Percentiles rank a stretch among this genome's conserved stretches.
phyloP scores from a whole-genome alignment of 176 grass and related monocot genomes.

The Dendrocalamus sinicus region DNA sequence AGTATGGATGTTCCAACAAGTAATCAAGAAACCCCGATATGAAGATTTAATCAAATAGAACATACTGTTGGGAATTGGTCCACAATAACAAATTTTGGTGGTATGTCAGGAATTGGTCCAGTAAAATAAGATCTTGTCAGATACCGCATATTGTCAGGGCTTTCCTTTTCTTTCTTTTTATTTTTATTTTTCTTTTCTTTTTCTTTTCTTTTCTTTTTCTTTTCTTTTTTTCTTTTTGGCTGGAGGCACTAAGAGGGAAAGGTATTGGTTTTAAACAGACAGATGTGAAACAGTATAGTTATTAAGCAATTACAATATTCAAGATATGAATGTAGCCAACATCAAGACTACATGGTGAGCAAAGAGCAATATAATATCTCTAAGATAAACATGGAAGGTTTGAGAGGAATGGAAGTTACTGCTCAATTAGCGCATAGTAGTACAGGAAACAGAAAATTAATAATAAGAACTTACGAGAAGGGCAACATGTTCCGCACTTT shows the following conservation, averaged over 20 bases:
- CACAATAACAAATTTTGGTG: not conserved
- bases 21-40: not conserved
- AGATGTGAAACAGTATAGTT: not conserved
- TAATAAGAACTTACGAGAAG: slow-evolving; percentile 81
- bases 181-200: not conserved
- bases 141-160: not conserved
- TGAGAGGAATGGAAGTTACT: not conserved
- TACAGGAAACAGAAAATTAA: slow-evolving; percentile 30
- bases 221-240: not conserved
- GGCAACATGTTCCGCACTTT: slow-evolving; percentile 97
- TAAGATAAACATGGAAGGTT: slow-evolving; percentile 10
- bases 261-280: not conserved
- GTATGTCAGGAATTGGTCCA: not conserved
- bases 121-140: slow-evolving; percentile 8
- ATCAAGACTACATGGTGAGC: not conserved
- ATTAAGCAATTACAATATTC: slow-evolving; percentile 1
- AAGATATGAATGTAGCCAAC: slow-evolving; percentile 8
- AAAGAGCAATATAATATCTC: slow-evolving; percentile 5
- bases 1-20: slow-evolving; percentile 40
- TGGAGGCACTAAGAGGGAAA: slow-evolving; percentile 3
- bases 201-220: too few relatives aligned
- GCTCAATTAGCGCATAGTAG: not conserved
- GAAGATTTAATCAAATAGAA: slow-evolving; percentile 26
- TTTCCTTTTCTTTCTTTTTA: not conserved
- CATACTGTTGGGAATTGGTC: not conserved